These are phyloP conservation scores for Haplosporangium gracile DNA, from an alignment of 192 early-diverging fungal species.

Conservation along the genomic window DNA sequence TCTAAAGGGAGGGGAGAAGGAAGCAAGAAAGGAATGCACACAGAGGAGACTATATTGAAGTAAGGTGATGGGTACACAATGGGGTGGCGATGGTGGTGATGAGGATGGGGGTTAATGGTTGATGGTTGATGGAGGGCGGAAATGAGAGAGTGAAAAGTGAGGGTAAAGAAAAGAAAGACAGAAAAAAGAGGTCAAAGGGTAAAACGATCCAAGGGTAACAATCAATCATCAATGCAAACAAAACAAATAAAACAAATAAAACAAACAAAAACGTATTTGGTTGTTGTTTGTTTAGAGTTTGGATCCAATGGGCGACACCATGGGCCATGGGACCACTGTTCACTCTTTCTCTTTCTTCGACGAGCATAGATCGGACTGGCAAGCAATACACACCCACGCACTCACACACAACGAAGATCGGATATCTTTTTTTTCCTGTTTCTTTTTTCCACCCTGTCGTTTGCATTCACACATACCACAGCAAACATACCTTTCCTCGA, in stretches of 20 bases:
- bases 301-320: conserved; percentile 4
- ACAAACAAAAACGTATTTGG: not conserved
- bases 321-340: conserved; percentile 2
- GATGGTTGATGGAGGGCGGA: too few relatives aligned
- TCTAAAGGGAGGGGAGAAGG: not conserved
- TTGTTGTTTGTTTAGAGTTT: not conserved
- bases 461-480: not conserved
- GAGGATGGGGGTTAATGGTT: too few relatives aligned
- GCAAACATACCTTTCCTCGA: not conserved
- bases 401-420: not conserved
- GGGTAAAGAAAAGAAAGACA: not conserved
- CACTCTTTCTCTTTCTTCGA: too few relatives aligned
- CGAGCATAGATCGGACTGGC: not conserved
- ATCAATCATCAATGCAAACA: not conserved
- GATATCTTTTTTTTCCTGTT: not conserved
- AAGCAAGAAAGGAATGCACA: not conserved
- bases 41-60: too few relatives aligned
- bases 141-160: not conserved
- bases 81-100: too few relatives aligned
- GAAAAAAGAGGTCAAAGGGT: not conserved
- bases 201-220: not conserved
- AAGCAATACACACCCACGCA: not conserved
- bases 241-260: not conserved
- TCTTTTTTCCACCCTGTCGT: not conserved
- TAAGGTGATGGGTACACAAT: too few relatives aligned